A percentile compares a stretch with the other conserved stretches of the same genome.
These are phyloP conservation scores for Schwanniomyces yamadae DNA, from an alignment of 805 yeast species.

Conservation along the genomic window DNA sequence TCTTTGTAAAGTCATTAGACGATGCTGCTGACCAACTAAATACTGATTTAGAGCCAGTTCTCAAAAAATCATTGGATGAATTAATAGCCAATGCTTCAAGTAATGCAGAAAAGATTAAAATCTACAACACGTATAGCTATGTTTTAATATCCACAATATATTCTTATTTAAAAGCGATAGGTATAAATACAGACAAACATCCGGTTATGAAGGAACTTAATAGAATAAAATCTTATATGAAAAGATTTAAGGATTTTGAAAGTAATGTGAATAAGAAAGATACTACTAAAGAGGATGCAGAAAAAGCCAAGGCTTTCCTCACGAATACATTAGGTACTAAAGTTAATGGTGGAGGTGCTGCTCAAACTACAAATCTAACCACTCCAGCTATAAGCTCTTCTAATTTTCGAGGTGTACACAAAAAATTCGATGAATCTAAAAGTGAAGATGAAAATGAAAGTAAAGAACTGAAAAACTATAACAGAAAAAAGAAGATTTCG, in stretches of 20 bases:
- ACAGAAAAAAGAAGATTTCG: slow-evolving; percentile 3
- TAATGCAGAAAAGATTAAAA: slow-evolving; percentile 26
- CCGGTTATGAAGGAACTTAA: slow-evolving; percentile 66
- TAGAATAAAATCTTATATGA: slow-evolving; percentile 68
- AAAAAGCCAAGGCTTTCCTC: slow-evolving; percentile 48
- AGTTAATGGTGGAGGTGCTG: slow-evolving; percentile 29
- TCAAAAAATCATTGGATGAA: slow-evolving; percentile 42
- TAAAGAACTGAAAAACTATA: not conserved
- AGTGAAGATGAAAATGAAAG: slow-evolving; percentile 6
- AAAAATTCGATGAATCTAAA: slow-evolving; percentile 26
- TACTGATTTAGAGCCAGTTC: slow-evolving; percentile 33
- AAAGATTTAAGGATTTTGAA: slow-evolving; percentile 47
- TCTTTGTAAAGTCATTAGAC: slow-evolving; percentile 39
- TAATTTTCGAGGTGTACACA: slow-evolving; percentile 40
- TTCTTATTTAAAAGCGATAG: slow-evolving; percentile 58
- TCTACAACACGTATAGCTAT: slow-evolving; percentile 47
- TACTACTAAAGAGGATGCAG: slow-evolving; percentile 27
- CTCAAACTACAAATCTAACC: slow-evolving; percentile 19
- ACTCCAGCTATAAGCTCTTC: slow-evolving; percentile 39
- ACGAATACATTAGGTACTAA: slow-evolving; percentile 42
- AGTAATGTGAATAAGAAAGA: slow-evolving; percentile 18
- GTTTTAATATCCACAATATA: slow-evolving; percentile 55
- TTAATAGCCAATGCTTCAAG: slow-evolving; percentile 20
- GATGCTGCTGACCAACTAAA: slow-evolving; percentile 35
- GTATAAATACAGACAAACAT: slow-evolving; percentile 55